These are phyloP conservation scores for Neurospora sp. DNA, from an alignment of 495 filamentous ascomycete genomes.

Conservation along the genomic window DNA sequence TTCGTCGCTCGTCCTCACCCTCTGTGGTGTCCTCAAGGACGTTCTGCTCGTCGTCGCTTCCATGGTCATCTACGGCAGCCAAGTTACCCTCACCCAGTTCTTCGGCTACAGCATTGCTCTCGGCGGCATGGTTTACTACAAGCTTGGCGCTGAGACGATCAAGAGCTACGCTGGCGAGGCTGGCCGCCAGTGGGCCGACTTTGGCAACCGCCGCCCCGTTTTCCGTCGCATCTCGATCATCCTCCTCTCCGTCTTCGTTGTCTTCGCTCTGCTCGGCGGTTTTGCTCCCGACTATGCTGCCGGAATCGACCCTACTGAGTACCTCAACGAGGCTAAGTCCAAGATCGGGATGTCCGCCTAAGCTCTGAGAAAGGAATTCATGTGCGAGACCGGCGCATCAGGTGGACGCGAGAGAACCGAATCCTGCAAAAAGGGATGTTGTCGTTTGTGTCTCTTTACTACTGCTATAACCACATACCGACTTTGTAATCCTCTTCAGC, in stretches of 20 bases:
- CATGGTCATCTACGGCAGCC: conserved; percentile 81
- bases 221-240: conserved; percentile 68
- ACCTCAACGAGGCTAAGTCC: conserved; percentile 35
- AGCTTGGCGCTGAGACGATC: conserved; percentile 79
- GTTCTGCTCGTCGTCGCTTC: conserved; percentile 85
- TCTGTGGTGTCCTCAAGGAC: conserved; percentile 97
- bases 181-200: conserved; percentile 73
- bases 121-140: conserved; percentile 89
- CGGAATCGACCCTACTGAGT: conserved; percentile 35
- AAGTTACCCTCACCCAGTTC: conserved; percentile 71
- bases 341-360: conserved; percentile 30
- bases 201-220: conserved; percentile 62
- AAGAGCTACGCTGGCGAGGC: conserved; percentile 65
- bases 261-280: conserved; percentile 57
- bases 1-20: conserved; percentile 88
- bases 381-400: background rate
- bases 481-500: background rate
- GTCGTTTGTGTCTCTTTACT: background rate
- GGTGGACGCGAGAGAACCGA: background rate
- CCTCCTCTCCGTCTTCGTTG: conserved; percentile 41
- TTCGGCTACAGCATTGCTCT: conserved; percentile 94
- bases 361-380: conserved; percentile 10
- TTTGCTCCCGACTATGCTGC: conserved; percentile 38
- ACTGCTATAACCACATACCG: background rate
- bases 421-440: background rate